Base-by-base conservation (phyloP, 305 asterid species). In the Plantago coronopus region DNA sequence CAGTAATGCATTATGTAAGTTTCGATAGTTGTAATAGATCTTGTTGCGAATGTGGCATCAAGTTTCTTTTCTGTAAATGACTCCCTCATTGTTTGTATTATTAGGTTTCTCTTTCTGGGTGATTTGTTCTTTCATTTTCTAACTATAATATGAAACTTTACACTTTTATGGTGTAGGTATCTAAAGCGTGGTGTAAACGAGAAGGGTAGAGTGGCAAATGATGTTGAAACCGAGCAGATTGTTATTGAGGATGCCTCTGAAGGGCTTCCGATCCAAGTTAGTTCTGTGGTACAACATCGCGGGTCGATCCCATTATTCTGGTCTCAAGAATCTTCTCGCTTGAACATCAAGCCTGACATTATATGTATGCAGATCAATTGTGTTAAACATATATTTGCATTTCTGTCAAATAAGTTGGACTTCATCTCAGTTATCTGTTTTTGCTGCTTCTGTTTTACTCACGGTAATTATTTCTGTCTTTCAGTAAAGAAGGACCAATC, bases 251-350 rank as follows among this genome's bases (percentile, higher is more conserved):
- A 86, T 72, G 82, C 70, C 74, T 76, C 82, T 37, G 95, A 86
- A 73, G 90, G 88, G 48, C 59, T 68, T 57, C 86, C 91, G 31
- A 37, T 78, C 70, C 89, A 88, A 70, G 79, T 88, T 73, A 88
- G 87, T 79, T 91, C 98, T 51, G 88, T 86, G 69, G 96, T 88
- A 61, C 98, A 91, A 79, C 86, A 88, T 70, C 96, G 98, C 73
- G 98, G 98, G 55, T 91, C 98, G 34, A 91, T 91, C 62, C 98
- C 98, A 17, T 87, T 91, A 57, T 91, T 86, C 83, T 91, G 98
- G 98, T 86, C 95, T 55, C 98, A 91, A 67, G 95, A 91, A 78
- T 84, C 98, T 61, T 91, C 98, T 54, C 94, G 95, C 54, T 74
- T 88, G 66, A 88, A 84, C 74, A 71, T 88, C 44, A 91, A 88